Conservation (phyloP, 257 asterid species). For the Gentiana straminea region DNA sequence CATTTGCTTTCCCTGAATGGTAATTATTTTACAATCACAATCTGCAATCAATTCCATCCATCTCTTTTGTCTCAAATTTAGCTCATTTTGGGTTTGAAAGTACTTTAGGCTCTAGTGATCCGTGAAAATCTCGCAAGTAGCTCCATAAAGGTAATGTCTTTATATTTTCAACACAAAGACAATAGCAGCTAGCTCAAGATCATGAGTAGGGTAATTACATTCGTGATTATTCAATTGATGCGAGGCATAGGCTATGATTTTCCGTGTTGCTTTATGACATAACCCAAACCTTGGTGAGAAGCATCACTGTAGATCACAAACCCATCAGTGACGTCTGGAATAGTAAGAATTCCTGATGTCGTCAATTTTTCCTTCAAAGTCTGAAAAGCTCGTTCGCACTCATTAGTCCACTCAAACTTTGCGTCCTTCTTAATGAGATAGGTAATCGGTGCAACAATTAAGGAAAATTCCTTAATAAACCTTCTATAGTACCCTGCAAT, state of each 20-base stretch:
- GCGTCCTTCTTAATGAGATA: no score
- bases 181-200: background rate
- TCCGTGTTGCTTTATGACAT: background rate
- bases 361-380: no score
- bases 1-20: background rate
- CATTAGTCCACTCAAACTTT: no score
- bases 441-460: no score
- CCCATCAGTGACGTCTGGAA: no score
- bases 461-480: no score
- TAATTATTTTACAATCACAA: background rate
- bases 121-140: background rate
- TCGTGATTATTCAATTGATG: background rate
- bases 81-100: background rate
- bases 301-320: no score
- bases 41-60: background rate
- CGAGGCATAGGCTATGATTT: background rate
- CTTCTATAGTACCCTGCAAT: no score
- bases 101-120: background rate
- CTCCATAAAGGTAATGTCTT: background rate
- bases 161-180: background rate
- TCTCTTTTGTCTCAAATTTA: background rate
- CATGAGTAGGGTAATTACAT: background rate
- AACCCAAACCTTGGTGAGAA: no score
- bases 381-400: no score
- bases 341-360: no score